Base-by-base conservation (phyloP, 768 basidiomycete genomes). In the Lyophyllum decastes region DNA sequence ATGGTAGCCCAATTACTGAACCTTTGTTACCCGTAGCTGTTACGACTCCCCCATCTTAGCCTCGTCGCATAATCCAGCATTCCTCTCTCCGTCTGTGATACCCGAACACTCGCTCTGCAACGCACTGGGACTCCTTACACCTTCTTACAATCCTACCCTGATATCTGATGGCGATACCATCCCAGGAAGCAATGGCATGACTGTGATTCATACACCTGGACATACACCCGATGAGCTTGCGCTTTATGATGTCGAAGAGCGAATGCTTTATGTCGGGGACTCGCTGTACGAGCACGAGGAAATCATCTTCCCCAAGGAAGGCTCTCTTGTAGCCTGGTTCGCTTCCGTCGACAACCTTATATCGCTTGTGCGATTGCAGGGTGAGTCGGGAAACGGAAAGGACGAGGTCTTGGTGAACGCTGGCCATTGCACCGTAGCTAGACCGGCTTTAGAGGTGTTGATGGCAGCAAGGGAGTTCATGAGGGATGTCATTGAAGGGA, bases 151-250 rank as follows among this genome's bases (percentile, higher is more conserved):
- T 4, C 79, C 81, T 10, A 71, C 61, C 12, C 75, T 84, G n/a
- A 77, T 79, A 14, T 74, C 74, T 8, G 77, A 85, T 61, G 68
- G 67, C 17, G 59, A 77, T 52, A 55, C 54, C 19, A 68, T 83
- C 54, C 60, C 61, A 2, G 40, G 26, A 19, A 40, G 44, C 41
- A 44, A 51, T 0, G 76, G 75, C 0, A 60, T 85, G 24, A 72
- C 59, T 2, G 70, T 83, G 54, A 70, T 85, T 54, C 84, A 85
- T 58, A 83, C 82, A 0, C 82, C 83, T 0, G 83, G 84, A 25
- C 84, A 86, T 57, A 84, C 80, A 0, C 84, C 83, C 2, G 85
- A 85, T 68, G 78, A 83, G 61, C 66, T 84, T n/a, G 82, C 82
- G 0, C 60, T 84, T 3, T 85, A 81, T 70, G 81, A 84, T 54